These are phyloP conservation scores for Trichoderma atroviride DNA, from an alignment of 2,329 filamentous ascomycete species.

Conservation along the genomic window DNA sequence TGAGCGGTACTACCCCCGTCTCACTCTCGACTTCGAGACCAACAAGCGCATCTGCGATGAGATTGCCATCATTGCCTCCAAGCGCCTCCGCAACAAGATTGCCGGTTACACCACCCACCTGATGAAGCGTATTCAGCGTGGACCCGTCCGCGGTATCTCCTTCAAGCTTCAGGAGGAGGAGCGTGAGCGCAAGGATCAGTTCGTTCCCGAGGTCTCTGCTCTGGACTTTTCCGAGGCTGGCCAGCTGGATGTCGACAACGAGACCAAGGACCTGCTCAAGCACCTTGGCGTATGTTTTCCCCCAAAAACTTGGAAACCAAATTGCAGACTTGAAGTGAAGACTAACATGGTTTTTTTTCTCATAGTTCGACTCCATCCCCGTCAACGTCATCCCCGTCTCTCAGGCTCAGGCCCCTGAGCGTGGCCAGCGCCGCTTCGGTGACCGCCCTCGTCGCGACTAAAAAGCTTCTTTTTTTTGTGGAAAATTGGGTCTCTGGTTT, in stretches of 20 bases:
- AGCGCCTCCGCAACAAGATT: conserved; percentile 99
- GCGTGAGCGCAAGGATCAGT: conserved; percentile 99
- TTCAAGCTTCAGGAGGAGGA: conserved; percentile 99
- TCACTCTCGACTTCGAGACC: conserved; percentile 99
- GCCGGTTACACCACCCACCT: conserved; percentile 97
- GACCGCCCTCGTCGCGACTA: conserved; percentile 57
- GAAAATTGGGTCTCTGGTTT: conserved; percentile 49
- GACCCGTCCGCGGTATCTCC: conserved; percentile 98
- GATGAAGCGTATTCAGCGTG: conserved; percentile 99
- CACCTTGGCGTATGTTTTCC: conserved; percentile 83
- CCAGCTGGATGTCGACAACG: conserved; percentile 90
- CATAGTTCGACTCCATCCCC: conserved; percentile 92
- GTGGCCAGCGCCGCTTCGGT: conserved; percentile 73
- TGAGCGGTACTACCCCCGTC: conserved; percentile 95
- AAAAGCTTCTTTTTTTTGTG: conserved; percentile 37
- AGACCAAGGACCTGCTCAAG: conserved; percentile 99
- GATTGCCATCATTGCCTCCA: conserved; percentile 98
- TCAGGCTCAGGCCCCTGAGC: conserved; percentile 85
- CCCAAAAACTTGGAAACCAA: not conserved
- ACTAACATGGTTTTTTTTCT: not conserved
- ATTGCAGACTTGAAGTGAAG: not conserved
- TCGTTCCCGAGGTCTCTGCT: conserved; percentile 97
- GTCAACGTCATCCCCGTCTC: conserved; percentile 92
- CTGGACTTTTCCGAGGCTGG: conserved; percentile 97
- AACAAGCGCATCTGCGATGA: conserved; percentile 99